phyloP scores from a whole-genome alignment of 139 green algal genomes.

The Auxenochlorella pyrenoidosa region DNA sequence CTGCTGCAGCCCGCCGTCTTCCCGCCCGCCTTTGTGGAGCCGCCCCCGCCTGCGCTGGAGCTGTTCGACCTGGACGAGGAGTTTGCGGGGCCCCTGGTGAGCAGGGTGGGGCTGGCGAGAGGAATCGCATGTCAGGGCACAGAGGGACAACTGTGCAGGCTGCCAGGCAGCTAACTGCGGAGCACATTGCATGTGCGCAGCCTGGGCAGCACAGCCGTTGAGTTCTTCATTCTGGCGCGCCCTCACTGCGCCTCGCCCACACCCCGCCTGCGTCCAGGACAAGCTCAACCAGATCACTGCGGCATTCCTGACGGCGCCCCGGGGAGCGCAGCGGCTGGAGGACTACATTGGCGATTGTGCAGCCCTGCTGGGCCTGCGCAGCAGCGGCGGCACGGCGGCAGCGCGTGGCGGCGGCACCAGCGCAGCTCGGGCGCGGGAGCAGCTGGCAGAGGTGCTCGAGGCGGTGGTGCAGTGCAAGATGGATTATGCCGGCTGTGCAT shows the following conservation, averaged over 20 bases:
- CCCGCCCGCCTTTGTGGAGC: conserved; percentile 78
- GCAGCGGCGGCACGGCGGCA: conserved; percentile 28
- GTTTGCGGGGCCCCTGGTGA: conserved; percentile 75
- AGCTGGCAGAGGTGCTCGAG: conserved; percentile 70
- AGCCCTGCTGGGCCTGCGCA: conserved; percentile 70
- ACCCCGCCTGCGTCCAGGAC: no score
- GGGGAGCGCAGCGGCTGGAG: conserved; percentile 70
- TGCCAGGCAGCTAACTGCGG: no score
- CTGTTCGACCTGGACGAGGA: conserved; percentile 90
- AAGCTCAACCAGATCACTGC: conserved; percentile 74
- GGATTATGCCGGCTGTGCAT: not conserved
- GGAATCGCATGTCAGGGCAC: no score
- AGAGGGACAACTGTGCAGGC: no score
- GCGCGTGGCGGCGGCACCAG: conserved; percentile 20
- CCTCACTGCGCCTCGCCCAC: no score
- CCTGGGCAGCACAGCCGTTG: no score
- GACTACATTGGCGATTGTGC: conserved; percentile 78
- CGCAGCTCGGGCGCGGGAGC: conserved; percentile 14
- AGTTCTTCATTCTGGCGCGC: no score
- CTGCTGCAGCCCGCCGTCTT: conserved; percentile 84
- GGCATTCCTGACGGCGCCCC: conserved; percentile 62
- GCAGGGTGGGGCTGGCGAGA: not conserved
- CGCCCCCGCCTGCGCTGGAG: conserved; percentile 79
- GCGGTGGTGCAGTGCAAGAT: conserved; percentile 75
- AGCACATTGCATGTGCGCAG: no score